Percentiles rank a stretch among this genome's conserved stretches.
These are phyloP conservation scores for Suillus occidentalis DNA, from an alignment of 768 basidiomycete species.

Conservation along the genomic window DNA sequence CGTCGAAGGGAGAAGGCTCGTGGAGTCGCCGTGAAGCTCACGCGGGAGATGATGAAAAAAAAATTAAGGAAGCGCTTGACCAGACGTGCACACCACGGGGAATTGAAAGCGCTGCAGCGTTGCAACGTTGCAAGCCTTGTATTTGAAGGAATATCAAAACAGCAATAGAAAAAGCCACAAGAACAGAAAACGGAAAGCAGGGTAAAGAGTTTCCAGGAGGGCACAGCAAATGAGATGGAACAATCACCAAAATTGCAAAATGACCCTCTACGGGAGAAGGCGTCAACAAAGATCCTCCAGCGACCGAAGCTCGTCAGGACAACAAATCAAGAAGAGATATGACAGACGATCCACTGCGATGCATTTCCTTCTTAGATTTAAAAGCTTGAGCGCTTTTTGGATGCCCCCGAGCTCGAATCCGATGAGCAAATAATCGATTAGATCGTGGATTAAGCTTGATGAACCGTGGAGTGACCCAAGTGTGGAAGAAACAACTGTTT, in stretches of 20 bases:
- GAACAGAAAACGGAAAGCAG: slow-evolving; percentile 31
- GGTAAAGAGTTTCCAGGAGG: background rate
- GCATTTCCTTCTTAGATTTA: background rate
- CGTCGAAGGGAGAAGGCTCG: slow-evolving; percentile 19
- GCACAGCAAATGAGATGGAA: slow-evolving; percentile 10
- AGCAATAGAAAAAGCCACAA: slow-evolving; percentile 34
- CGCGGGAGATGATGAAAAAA: slow-evolving; percentile 16
- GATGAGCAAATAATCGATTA: background rate
- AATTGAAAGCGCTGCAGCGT: slow-evolving; percentile 19
- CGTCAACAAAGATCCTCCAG: slow-evolving; percentile 15
- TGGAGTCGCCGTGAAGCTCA: slow-evolving; percentile 22
- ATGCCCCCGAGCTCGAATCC: background rate
- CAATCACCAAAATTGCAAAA: slow-evolving; percentile 1
- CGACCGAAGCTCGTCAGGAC: slow-evolving; percentile 5
- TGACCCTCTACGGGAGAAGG: background rate
- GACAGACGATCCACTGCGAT: slow-evolving; percentile 19
- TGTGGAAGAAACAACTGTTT: slow-evolving; percentile 6
- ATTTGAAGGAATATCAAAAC: slow-evolving; percentile 19
- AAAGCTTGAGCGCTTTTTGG: background rate
- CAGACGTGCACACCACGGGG: slow-evolving; percentile 8
- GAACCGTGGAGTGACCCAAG: background rate
- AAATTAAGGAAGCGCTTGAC: slow-evolving; percentile 19
- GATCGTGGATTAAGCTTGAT: background rate
- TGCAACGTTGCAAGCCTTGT: slow-evolving; percentile 23
- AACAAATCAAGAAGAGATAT: background rate